Conservation (phyloP, 805 yeast genomes). For the Saccharomycopsis vini region DNA sequence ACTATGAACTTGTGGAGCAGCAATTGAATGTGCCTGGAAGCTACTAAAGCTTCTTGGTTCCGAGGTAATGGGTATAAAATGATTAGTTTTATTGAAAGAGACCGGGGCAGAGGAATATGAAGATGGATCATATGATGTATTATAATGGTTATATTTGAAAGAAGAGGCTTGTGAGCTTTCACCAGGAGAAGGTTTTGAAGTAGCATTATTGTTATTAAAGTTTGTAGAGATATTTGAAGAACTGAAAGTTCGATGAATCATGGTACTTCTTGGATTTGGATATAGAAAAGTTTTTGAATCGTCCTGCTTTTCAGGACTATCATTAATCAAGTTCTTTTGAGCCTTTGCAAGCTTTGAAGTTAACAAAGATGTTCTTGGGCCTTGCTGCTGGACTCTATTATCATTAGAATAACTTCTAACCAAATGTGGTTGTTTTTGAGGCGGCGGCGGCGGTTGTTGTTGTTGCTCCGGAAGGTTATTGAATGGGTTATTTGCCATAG, state of each 20-base stretch:
- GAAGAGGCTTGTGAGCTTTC: background rate
- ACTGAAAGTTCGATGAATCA: constrained; percentile 5
- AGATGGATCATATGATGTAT: constrained; percentile 19
- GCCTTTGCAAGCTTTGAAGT: constrained; percentile 17
- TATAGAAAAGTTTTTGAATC: too few relatives aligned
- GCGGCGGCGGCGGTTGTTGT: too few relatives aligned
- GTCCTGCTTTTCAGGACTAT: too few relatives aligned
- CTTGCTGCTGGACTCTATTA: too few relatives aligned
- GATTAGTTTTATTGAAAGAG: constrained; percentile 21
- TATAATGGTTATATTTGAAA: constrained; percentile 1
- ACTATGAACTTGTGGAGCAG: background rate
- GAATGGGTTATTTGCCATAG: too few relatives aligned
- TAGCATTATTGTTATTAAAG: constrained; percentile 13
- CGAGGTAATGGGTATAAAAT: constrained; percentile 18
- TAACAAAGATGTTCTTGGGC: constrained; percentile 11
- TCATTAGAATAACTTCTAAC: too few relatives aligned
- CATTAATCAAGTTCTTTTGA: background rate
- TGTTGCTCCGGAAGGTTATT: too few relatives aligned
- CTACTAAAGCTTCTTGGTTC: background rate
- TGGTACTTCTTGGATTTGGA: constrained; percentile 9
- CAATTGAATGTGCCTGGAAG: constrained; percentile 10
- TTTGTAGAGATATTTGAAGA: constrained; percentile 12
- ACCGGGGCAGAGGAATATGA: constrained; percentile 32
- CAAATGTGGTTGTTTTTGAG: too few relatives aligned
- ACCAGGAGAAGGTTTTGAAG: constrained; percentile 13